These are phyloP conservation scores for Monilinia vaccinii-corymbosi DNA, from an alignment of 2,329 filamentous ascomycete genomes.

Conservation along the genomic window DNA sequence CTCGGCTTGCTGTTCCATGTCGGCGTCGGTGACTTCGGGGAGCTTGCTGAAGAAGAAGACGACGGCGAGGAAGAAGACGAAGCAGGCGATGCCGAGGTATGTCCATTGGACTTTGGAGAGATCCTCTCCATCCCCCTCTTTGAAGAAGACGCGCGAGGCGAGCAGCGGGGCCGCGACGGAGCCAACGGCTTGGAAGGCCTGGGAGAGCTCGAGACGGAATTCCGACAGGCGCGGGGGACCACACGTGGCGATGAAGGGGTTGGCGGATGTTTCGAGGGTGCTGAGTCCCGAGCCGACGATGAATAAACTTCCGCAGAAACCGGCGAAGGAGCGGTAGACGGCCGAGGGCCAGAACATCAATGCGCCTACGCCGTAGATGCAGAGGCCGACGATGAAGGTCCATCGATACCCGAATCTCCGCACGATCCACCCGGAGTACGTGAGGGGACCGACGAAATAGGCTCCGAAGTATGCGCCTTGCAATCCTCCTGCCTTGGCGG, in stretches of 20 bases:
- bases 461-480: slow-evolving; percentile 64
- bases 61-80: slow-evolving; percentile 60
- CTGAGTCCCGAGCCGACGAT: slow-evolving; percentile 69
- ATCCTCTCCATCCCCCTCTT: slow-evolving; percentile 29
- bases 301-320: slow-evolving; percentile 36
- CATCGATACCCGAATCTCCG: slow-evolving; percentile 67
- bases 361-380: slow-evolving; percentile 64
- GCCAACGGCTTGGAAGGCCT: slow-evolving; percentile 66
- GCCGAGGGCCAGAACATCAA: slow-evolving; percentile 80
- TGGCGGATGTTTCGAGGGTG: slow-evolving; percentile 70
- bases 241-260: slow-evolving; percentile 62
- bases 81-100: slow-evolving; percentile 67
- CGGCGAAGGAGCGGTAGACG: slow-evolving; percentile 32
- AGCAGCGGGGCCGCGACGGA: slow-evolving; percentile 65
- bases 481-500: slow-evolving; percentile 53
- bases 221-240: slow-evolving; percentile 66
- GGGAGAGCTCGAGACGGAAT: slow-evolving; percentile 63
- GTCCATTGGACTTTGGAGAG: slow-evolving; percentile 67
- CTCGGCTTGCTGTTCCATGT: slow-evolving; percentile 40
- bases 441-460: slow-evolving; percentile 61
- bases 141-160: slow-evolving; percentile 64
- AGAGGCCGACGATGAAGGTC: slow-evolving; percentile 68
- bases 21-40: slow-evolving; percentile 42
- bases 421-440: slow-evolving; percentile 57
- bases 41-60: slow-evolving; percentile 60